Conservation (phyloP, 208 protist species). For the Leishmania major region DNA sequence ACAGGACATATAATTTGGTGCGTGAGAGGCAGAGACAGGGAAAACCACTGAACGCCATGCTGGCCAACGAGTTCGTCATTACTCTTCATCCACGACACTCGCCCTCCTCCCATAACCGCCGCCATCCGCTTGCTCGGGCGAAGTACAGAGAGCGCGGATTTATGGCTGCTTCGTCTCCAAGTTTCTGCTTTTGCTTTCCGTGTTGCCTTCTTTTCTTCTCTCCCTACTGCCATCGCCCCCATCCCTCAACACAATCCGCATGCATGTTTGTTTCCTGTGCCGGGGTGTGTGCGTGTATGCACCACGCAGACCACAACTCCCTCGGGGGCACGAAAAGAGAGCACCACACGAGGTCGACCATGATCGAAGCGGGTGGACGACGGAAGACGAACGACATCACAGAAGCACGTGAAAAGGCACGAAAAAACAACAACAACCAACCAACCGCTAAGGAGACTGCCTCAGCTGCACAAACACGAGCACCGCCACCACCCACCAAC, state of each 20-base stretch:
- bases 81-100: not conserved
- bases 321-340: not conserved
- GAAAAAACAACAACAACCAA: too few relatives aligned
- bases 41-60: not conserved
- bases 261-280: not conserved
- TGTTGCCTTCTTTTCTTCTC: not conserved
- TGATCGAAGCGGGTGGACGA: not conserved
- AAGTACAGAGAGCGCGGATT: not conserved
- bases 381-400: too few relatives aligned
- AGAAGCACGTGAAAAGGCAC: not conserved
- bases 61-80: not conserved
- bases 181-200: not conserved
- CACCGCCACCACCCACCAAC: too few relatives aligned
- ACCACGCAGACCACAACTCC: not conserved
- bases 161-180: not conserved
- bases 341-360: not conserved
- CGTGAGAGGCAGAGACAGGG: not conserved
- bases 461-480: too few relatives aligned
- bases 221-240: too few relatives aligned
- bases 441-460: too few relatives aligned
- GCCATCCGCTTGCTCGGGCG: not conserved
- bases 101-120: not conserved
- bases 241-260: not conserved
- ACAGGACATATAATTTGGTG: not conserved
- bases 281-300: not conserved